Evolutionary conservation across 139 green algal species (phyloP).

Genomic region (Desmodesmus armatus): DNA sequence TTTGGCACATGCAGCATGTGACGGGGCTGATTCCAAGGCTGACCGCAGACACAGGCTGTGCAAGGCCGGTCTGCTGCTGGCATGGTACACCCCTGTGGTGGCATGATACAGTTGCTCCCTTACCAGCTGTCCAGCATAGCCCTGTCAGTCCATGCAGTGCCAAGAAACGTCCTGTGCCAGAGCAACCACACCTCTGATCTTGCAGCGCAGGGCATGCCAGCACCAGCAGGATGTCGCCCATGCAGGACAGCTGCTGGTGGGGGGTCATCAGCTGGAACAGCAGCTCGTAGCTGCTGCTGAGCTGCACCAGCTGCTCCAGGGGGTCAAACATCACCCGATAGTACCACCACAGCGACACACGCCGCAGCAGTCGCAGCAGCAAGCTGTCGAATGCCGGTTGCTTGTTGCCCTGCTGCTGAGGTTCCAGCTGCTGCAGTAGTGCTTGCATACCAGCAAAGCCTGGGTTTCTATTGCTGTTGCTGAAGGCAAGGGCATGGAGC

Average conservation of each 20-base stretch:
- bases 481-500: neutral
- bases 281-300: neutral
- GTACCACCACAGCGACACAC: constrained; percentile 15
- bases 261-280: constrained; percentile 22
- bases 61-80: no score
- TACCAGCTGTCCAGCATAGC: no score
- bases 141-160: no score
- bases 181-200: neutral
- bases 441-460: neutral
- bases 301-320: neutral
- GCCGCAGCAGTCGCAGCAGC: constrained; percentile 16
- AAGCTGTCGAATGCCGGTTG: neutral
- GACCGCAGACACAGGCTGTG: no score
- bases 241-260: constrained; percentile 19
- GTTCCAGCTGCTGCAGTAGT: neutral
- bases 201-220: neutral
- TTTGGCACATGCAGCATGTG: no score
- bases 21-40: no score
- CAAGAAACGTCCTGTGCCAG: no score
- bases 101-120: no score
- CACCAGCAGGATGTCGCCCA: neutral
- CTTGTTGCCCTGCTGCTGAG: no score
- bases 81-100: no score
- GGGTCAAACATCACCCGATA: neutral
- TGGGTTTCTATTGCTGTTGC: neutral